Percentiles rank a stretch among this genome's conserved stretches.
Evolutionary conservation across 306 rosid species (phyloP).

Genomic region (Cicer cuneatum): DNA sequence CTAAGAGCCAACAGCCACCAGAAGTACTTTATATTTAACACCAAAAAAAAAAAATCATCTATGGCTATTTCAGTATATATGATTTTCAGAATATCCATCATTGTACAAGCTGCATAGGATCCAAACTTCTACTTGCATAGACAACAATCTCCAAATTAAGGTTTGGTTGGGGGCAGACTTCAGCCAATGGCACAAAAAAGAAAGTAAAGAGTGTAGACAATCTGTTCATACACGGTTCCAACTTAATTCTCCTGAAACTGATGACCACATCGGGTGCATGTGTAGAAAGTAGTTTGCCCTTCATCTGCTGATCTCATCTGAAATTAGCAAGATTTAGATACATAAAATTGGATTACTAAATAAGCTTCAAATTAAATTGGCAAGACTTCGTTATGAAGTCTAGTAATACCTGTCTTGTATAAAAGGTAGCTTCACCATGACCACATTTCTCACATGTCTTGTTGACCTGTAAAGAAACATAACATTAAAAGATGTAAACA

Average conservation of each 20-base stretch:
- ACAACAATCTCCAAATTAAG: background rate
- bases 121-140: background rate
- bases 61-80: background rate
- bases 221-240: background rate
- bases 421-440: slow-evolving; percentile 66
- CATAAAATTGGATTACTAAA: slow-evolving; percentile 8
- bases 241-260: slow-evolving; percentile 54
- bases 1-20: background rate
- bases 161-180: background rate
- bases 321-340: slow-evolving; percentile 13
- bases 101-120: background rate
- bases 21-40: background rate
- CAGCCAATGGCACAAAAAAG: background rate
- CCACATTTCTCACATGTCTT: slow-evolving; percentile 84
- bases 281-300: slow-evolving; percentile 60
- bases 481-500: slow-evolving; percentile 16
- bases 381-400: background rate
- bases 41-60: background rate
- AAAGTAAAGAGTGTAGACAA: background rate
- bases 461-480: slow-evolving; percentile 56
- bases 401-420: slow-evolving; percentile 53
- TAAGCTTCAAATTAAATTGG: slow-evolving; percentile 29
- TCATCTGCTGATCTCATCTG: slow-evolving; percentile 61
- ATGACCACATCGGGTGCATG: slow-evolving; percentile 46
- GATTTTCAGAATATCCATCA: background rate